A percentile compares a stretch with the other conserved stretches of the same genome.
Evolutionary conservation across 2,329 filamentous ascomycete genomes (phyloP).

Genomic region (Didymella glomerata): DNA sequence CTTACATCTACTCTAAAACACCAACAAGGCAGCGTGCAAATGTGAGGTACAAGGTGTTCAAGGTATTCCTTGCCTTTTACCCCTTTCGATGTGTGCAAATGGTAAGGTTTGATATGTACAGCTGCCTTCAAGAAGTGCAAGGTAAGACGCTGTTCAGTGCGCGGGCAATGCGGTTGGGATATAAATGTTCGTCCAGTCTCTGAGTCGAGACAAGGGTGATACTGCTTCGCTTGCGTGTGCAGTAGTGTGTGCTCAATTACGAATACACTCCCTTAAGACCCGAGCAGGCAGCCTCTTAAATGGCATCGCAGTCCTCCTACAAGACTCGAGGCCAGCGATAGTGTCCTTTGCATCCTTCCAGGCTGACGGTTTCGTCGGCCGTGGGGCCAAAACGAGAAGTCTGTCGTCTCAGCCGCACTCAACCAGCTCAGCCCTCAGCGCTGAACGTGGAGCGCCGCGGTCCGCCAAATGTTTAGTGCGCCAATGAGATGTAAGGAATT

Average conservation of each 20-base stretch:
- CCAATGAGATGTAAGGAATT: slow-evolving; percentile 13
- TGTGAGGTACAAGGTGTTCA: slow-evolving; percentile 1
- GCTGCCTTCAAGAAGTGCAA: slow-evolving; percentile 6
- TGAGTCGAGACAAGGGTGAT: slow-evolving; percentile 8
- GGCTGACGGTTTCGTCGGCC: slow-evolving; percentile 22
- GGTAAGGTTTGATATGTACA: slow-evolving; percentile 3
- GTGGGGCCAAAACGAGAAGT: slow-evolving; percentile 23
- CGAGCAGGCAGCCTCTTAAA: slow-evolving; percentile 18
- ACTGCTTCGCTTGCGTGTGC: slow-evolving; percentile 13
- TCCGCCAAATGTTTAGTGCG: slow-evolving; percentile 15
- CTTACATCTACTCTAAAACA: slow-evolving; percentile 20
- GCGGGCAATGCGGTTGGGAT: slow-evolving; percentile 6
- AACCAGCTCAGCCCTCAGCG: slow-evolving; percentile 22
- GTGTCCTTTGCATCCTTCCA: slow-evolving; percentile 15
- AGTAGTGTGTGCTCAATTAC: slow-evolving; percentile 18
- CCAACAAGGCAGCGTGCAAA: slow-evolving; percentile 8
- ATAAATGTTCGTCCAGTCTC: slow-evolving; percentile 12
- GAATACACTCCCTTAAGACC: slow-evolving; percentile 13
- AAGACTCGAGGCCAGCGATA: slow-evolving; percentile 16
- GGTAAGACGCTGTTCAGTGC: slow-evolving; percentile 8
- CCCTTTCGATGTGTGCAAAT: background rate
- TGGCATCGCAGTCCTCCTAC: slow-evolving; percentile 12
- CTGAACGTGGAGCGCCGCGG: slow-evolving; percentile 17
- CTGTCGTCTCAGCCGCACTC: slow-evolving; percentile 22
- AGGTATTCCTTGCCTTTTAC: background rate